Evolutionary conservation across 164 flowering plant species (phyloP).

Genomic region (Dillenia turbinata): DNA sequence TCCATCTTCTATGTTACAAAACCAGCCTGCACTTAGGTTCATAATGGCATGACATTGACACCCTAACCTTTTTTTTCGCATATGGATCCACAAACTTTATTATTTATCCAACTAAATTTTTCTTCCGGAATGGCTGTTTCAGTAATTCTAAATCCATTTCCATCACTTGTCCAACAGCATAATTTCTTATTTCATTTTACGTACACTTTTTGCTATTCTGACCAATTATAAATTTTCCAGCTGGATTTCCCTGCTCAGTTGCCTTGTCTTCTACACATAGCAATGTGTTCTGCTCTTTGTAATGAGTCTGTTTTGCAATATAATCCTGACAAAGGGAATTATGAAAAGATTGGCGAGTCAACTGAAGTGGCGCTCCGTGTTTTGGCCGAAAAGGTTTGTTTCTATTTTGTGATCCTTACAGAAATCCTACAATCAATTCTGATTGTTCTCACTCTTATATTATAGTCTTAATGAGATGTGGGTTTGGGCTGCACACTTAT

Average conservation of each 20-base stretch:
- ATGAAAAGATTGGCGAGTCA: constrained; percentile 96
- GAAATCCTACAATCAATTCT: not conserved
- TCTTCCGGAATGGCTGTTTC: no score
- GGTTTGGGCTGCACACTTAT: not conserved
- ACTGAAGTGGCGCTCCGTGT: constrained; percentile 99
- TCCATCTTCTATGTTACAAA: no score
- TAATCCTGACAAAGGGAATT: constrained; percentile 81
- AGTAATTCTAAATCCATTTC: no score
- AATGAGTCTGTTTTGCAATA: constrained; percentile 90
- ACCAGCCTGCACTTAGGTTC: no score
- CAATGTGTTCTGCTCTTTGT: constrained; percentile 97
- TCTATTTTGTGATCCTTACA: not conserved
- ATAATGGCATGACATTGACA: no score
- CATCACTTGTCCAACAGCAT: no score
- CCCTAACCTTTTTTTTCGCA: no score
- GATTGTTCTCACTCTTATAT: not conserved
- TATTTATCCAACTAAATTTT: no score
- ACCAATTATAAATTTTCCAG: constrained; percentile 34
- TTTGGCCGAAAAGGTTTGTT: constrained; percentile 82
- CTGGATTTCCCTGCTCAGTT: constrained; percentile 87
- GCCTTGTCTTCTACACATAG: constrained; percentile 86
- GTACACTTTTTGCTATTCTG: no score
- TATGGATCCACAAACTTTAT: no score
- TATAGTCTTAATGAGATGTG: not conserved
- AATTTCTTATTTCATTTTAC: no score